Evolutionary conservation across 2,329 filamentous ascomycete genomes (phyloP), one percentile per base, ranked within the genome.

Genomic region (Didymella lethalis): DNA sequence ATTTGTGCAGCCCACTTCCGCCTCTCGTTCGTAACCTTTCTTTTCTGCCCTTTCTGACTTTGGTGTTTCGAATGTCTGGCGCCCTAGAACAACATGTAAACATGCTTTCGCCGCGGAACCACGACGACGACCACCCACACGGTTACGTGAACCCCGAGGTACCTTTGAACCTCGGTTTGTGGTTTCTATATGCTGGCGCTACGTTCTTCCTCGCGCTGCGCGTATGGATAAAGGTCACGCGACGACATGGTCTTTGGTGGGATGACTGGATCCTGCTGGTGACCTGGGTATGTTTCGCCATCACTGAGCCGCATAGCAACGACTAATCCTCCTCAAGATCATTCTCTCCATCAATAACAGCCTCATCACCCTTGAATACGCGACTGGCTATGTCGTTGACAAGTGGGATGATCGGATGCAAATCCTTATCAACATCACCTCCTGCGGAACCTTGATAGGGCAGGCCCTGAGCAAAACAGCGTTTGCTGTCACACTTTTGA

Each of bases 331-430:
- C n/a, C 2, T 3, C 26, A 50, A 82, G 82, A 34, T 75, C 7
- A 66, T 83, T 4, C 69, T 81, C n/a, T 51, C 57, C 31, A 68
- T 70, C 36, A 83, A 81, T 67, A 77, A 84, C 59, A 77, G 69
- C 47, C 64, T 84, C 16, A 84, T 84, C 53, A 68, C 80, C 1
- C 62, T 79, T 47, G 73, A 84, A 57, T 84, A 81, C 55, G 80
- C 78, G 7, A 83, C 79, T 7, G 82, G 82, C 49, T 84, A 84
- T 60, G 77, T 82, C 5, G 68, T 74, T 0, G 68, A 80, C n/a
- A 65, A 72, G 18, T 85, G 83, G 83, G 79, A 81, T 57, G 81
- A 83, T 61, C 78, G 77, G 53, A 84, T 84, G 82, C 81, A 82
- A 65, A 83, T 84, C 62, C 73, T 85, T 54, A 83, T 84, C 75